A percentile compares a stretch with the other conserved stretches of the same genome.
Conservation (phyloP, 805 yeast genomes). For the Yarrowia sp. region DNA sequence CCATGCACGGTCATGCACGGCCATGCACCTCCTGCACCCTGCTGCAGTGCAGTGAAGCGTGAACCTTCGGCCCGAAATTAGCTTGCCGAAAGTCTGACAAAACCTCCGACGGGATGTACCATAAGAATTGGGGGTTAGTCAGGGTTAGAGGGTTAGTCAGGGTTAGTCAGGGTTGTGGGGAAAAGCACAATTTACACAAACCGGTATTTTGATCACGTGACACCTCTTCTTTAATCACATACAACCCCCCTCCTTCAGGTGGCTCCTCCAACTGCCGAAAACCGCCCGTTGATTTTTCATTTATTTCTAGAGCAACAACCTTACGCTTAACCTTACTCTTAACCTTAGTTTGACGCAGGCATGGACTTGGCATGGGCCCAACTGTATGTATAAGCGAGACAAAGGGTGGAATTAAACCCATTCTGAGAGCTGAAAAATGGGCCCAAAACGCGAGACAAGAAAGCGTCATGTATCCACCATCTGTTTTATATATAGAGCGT, state of each 20-base stretch:
- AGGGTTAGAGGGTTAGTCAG: too few relatives aligned
- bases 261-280: slow-evolving; percentile 1
- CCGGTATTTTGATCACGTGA: too few relatives aligned
- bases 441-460: slow-evolving; percentile 21
- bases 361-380: not conserved
- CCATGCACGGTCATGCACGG: not conserved
- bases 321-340: not conserved
- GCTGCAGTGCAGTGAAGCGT: not conserved
- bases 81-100: slow-evolving; percentile 24
- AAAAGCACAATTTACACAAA: too few relatives aligned
- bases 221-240: too few relatives aligned
- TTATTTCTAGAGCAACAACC: slow-evolving; percentile 29
- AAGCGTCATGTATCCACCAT: slow-evolving; percentile 33
- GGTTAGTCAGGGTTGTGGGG: too few relatives aligned
- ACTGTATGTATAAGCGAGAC: slow-evolving; percentile 34
- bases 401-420: slow-evolving; percentile 26
- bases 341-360: slow-evolving; percentile 8
- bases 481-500: slow-evolving; percentile 1
- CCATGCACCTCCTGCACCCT: slow-evolving; percentile 13
- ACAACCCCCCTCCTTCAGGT: too few relatives aligned
- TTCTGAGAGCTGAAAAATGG: slow-evolving; percentile 6
- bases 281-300: not conserved
- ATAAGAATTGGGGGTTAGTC: too few relatives aligned
- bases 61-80: slow-evolving; percentile 35
- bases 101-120: slow-evolving; percentile 9